Conservation (phyloP, 495 filamentous ascomycete genomes). For the Penicillium mononematosum region DNA sequence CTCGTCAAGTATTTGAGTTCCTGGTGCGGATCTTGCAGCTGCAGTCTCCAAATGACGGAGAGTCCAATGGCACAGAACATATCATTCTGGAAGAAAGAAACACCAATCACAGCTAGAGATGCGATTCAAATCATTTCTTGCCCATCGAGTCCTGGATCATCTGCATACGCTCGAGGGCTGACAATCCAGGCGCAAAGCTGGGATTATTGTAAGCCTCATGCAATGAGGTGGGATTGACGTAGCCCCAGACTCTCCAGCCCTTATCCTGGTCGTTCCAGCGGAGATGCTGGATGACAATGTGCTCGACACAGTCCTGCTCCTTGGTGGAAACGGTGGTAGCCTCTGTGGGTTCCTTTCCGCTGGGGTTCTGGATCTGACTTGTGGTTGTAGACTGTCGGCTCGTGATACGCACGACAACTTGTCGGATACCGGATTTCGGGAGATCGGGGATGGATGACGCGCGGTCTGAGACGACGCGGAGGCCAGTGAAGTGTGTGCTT, state of each 20-base stretch:
- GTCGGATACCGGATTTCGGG: slow-evolving; percentile 54
- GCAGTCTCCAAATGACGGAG: neutral
- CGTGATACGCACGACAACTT: slow-evolving; percentile 70
- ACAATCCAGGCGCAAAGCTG: slow-evolving; percentile 35
- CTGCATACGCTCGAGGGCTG: slow-evolving; percentile 34
- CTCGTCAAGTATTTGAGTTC: neutral
- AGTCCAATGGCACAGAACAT: neutral
- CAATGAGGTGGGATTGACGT: slow-evolving; percentile 56
- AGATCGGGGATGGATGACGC: slow-evolving; percentile 50
- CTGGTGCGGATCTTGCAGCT: neutral
- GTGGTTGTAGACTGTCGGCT: slow-evolving; percentile 58
- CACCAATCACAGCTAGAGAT: neutral
- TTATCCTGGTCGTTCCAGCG: slow-evolving; percentile 55
- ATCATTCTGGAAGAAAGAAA: neutral
- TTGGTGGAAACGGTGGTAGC: slow-evolving; percentile 36
- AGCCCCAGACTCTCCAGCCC: slow-evolving; percentile 78
- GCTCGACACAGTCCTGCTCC: slow-evolving; percentile 67
- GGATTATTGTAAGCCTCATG: slow-evolving; percentile 43
- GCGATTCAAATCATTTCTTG: slow-evolving; percentile 18
- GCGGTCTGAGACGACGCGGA: slow-evolving; percentile 59
- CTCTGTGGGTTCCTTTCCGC: neutral
- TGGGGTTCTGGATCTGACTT: slow-evolving; percentile 7
- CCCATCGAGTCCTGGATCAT: slow-evolving; percentile 33
- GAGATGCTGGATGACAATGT: slow-evolving; percentile 70
- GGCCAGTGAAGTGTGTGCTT: slow-evolving; percentile 37